Evolutionary conservation across 1,284 basidiomycete species (phyloP).

Genomic region (Agroathelia rolfsii): DNA sequence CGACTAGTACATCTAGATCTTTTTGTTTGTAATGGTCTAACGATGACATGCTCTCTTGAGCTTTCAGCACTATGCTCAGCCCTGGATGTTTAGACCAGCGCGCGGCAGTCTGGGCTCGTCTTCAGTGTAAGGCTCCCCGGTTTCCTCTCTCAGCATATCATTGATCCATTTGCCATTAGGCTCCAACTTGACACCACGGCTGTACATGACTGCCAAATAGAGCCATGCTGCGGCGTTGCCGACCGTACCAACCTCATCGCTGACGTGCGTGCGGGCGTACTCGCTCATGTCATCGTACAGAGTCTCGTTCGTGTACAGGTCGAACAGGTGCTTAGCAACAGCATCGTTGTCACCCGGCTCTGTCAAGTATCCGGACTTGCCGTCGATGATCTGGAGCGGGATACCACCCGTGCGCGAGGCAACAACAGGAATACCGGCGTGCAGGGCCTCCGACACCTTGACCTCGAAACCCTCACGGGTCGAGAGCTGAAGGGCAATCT

Average conservation of each 20-base stretch:
- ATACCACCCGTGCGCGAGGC: constrained; percentile 79
- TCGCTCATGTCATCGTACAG: constrained; percentile 55
- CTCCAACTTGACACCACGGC: constrained; percentile 60
- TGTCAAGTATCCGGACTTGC: constrained; percentile 75
- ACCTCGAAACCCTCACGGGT: constrained; percentile 87
- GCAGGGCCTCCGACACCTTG: constrained; percentile 84
- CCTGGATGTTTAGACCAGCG: constrained; percentile 38
- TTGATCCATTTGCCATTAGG: constrained; percentile 76
- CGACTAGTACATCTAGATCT: background rate
- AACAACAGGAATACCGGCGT: constrained; percentile 75
- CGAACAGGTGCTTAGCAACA: constrained; percentile 64
- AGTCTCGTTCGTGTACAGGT: constrained; percentile 64
- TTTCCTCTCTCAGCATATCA: constrained; percentile 64
- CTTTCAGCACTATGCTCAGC: constrained; percentile 19
- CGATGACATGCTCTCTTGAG: background rate
- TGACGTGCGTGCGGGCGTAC: constrained; percentile 65
- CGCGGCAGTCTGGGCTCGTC: constrained; percentile 65
- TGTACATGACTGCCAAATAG: constrained; percentile 73
- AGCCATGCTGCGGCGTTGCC: constrained; percentile 75
- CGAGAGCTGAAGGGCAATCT: constrained; percentile 69
- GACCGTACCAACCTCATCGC: constrained; percentile 72
- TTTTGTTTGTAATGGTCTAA: constrained; percentile 1
- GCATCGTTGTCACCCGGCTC: constrained; percentile 61
- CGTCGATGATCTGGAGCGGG: constrained; percentile 76
- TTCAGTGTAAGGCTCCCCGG: constrained; percentile 50